Conservation (phyloP, 306 rosid genomes). For the Lablab purpureus region DNA sequence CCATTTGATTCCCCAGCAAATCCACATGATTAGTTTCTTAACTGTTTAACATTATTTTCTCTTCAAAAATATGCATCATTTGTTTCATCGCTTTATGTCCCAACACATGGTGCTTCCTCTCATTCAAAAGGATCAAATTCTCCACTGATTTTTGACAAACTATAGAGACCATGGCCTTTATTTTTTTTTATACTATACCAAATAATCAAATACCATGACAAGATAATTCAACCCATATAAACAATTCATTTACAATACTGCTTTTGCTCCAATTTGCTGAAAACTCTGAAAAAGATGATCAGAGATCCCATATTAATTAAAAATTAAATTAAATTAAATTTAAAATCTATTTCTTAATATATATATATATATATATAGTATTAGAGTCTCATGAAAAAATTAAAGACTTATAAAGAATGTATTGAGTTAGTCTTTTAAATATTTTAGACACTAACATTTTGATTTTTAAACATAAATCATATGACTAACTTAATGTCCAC, state of each 20-base stretch:
- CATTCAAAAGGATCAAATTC: constrained; percentile 18
- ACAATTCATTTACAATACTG: not conserved
- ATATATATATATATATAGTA: no score
- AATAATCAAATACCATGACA: not conserved
- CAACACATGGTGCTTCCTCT: not conserved
- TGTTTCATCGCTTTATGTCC: constrained; percentile 11
- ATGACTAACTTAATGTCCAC: no score
- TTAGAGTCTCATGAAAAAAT: no score
- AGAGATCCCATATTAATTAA: no score
- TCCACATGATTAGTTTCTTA: constrained; percentile 22
- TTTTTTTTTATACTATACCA: not conserved
- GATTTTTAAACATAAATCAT: not conserved
- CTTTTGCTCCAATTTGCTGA: not conserved
- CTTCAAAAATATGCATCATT: not conserved
- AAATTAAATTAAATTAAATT: no score
- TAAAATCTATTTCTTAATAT: no score
- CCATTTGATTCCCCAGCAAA: constrained; percentile 27
- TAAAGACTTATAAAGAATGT: no score
- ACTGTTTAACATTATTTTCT: not conserved
- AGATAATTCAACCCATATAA: not conserved
- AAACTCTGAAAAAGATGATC: no score
- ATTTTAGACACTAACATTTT: not conserved
- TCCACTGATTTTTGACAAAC: not conserved
- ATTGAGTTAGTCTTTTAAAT: not conserved
- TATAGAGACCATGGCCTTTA: not conserved